Evolutionary conservation across 352 stramenopile genomes (phyloP).

Genomic region (Blastocystis sp.): DNA sequence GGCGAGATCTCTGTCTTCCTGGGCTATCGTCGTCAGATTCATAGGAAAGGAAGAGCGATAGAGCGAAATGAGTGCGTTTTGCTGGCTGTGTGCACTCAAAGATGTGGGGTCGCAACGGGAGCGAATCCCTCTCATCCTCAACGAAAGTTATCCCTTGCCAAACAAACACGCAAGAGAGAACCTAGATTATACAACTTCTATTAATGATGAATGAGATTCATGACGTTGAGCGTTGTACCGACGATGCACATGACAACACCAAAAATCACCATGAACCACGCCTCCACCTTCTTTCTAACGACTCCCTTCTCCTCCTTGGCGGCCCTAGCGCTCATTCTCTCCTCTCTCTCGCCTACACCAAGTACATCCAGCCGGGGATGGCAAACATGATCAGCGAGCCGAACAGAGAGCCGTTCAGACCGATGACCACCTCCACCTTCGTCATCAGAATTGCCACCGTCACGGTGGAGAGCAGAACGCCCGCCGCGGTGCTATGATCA

Average conservation of each 20-base stretch:
- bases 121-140: too few species aligned
- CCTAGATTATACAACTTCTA: neutral
- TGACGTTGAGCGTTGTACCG: slow-evolving; percentile 37
- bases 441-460: slow-evolving; percentile 61
- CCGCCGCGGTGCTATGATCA: slow-evolving; percentile 44
- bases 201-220: neutral
- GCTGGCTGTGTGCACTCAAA: too few species aligned
- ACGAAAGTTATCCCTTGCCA: neutral
- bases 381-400: slow-evolving; percentile 72
- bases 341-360: slow-evolving; percentile 7
- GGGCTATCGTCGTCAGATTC: too few species aligned
- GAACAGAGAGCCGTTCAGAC: slow-evolving; percentile 71
- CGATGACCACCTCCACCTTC: slow-evolving; percentile 70
- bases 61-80: too few species aligned
- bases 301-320: slow-evolving; percentile 30
- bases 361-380: slow-evolving; percentile 68
- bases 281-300: slow-evolving; percentile 59
- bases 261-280: slow-evolving; percentile 70
- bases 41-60: too few species aligned
- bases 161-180: neutral
- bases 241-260: slow-evolving; percentile 57
- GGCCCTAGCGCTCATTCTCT: neutral
- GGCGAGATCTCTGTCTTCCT: too few species aligned
- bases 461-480: slow-evolving; percentile 48
- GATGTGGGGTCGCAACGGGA: too few species aligned